Conservation (phyloP, 176 grass and related monocot genomes). For the Canna indica region DNA sequence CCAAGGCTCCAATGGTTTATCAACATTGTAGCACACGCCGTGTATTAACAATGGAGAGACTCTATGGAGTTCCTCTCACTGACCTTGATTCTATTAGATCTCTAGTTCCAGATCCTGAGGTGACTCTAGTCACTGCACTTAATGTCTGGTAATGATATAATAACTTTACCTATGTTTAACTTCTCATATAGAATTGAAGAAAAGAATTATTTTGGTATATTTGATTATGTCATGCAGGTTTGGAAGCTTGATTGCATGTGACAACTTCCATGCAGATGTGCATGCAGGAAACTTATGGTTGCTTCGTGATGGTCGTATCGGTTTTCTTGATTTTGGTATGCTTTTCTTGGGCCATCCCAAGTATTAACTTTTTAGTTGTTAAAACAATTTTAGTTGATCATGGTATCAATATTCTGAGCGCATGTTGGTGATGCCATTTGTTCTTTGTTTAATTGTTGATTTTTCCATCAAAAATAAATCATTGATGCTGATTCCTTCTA, state of each 20-base stretch:
- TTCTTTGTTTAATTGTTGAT: neutral
- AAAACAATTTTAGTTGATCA: neutral
- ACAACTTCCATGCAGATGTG: slow-evolving; percentile 90
- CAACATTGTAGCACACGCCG: slow-evolving; percentile 65
- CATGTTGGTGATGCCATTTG: neutral
- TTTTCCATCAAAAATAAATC: neutral
- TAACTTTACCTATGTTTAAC: neutral
- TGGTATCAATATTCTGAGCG: neutral
- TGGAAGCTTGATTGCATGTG: slow-evolving; percentile 89
- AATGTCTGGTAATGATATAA: slow-evolving; percentile 67
- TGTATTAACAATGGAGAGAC: slow-evolving; percentile 93
- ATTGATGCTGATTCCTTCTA: neutral
- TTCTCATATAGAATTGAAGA: neutral
- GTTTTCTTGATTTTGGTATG: slow-evolving; percentile 95
- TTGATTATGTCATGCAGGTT: slow-evolving; percentile 47
- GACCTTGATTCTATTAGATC: slow-evolving; percentile 91
- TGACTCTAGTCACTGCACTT: slow-evolving; percentile 76
- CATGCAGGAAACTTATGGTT: slow-evolving; percentile 97
- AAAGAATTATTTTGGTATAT: neutral
- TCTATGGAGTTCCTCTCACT: slow-evolving; percentile 91
- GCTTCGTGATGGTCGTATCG: slow-evolving; percentile 83
- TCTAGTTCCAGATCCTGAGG: slow-evolving; percentile 89
- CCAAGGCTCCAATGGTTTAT: slow-evolving; percentile 83
- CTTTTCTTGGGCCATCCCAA: neutral
- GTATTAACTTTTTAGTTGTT: neutral